These are phyloP conservation scores for Nephelium lappaceum DNA, from an alignment of 345 rosid species.

Conservation along the genomic window DNA sequence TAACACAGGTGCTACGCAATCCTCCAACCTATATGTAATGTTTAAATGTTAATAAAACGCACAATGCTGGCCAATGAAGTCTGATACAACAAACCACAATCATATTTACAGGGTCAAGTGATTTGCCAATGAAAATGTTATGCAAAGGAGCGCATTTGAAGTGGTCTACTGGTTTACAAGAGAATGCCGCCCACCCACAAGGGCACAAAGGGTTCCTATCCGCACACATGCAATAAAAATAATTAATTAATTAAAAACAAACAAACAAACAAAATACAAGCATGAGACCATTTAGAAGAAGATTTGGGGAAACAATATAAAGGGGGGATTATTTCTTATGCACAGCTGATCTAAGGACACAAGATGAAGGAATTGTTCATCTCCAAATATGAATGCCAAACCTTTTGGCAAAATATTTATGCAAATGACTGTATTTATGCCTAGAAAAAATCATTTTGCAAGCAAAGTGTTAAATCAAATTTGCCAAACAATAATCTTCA, in stretches of 20 bases:
- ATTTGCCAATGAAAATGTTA: not conserved
- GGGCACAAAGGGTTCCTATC: not conserved
- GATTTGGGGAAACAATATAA: no score
- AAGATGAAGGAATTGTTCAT: not conserved
- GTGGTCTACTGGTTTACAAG: not conserved
- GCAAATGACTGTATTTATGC: not conserved
- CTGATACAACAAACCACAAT: not conserved
- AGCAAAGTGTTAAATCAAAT: not conserved
- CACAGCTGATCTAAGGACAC: not conserved
- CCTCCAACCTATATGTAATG: not conserved
- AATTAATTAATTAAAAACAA: no score
- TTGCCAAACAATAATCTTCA: not conserved
- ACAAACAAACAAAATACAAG: no score
- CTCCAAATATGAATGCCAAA: not conserved
- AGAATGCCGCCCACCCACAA: not conserved
- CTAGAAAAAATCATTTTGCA: not conserved
- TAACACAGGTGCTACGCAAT: not conserved
- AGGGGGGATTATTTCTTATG: not conserved
- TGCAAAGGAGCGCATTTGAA: not conserved
- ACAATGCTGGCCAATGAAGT: not conserved
- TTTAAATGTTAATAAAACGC: not conserved
- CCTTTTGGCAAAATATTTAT: not conserved
- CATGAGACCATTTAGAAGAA: not conserved
- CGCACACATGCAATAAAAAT: not conserved
- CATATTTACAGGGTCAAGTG: not conserved